These are phyloP conservation scores for Mycena crocata DNA, from an alignment of 768 basidiomycete genomes.

Conservation along the genomic window DNA sequence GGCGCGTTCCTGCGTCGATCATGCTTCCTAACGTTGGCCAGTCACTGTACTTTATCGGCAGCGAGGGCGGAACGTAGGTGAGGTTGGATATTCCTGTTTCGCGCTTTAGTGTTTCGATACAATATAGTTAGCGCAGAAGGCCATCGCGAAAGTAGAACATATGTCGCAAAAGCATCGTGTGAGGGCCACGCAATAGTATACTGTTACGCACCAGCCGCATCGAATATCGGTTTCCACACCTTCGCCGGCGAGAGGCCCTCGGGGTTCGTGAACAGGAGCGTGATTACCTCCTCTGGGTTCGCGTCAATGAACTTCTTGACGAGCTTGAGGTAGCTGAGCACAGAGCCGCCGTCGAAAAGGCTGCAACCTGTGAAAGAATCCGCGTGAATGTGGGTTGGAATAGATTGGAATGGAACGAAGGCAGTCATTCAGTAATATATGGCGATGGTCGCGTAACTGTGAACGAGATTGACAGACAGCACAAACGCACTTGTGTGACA, in stretches of 20 bases:
- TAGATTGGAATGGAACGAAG: no score
- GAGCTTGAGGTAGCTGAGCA: constrained; percentile 58
- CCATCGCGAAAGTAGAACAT: no score
- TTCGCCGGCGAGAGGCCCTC: constrained; percentile 61
- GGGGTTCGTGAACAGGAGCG: constrained; percentile 75
- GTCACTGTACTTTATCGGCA: constrained; percentile 54
- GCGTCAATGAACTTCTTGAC: constrained; percentile 68
- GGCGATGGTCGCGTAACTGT: no score
- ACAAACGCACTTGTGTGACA: constrained; percentile 71
- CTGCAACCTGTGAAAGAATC: constrained; percentile 58
- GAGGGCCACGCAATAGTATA: no score
- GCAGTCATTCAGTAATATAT: no score
- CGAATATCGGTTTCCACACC: constrained; percentile 66
- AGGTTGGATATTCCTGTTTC: constrained; percentile 53
- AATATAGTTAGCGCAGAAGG: constrained; percentile 11
- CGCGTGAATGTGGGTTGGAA: no score
- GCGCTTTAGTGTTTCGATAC: background rate
- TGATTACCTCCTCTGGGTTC: constrained; percentile 75
- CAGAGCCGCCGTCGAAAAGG: constrained; percentile 67
- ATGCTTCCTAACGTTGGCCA: constrained; percentile 78
- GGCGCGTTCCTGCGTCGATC: constrained; percentile 67
- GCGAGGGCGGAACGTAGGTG: constrained; percentile 63
- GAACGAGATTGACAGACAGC: background rate
- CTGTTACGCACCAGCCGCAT: constrained; percentile 61
- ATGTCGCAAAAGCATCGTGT: no score